Evolutionary conservation across 1,139 yeast genomes (phyloP), one percentile per base, ranked within the genome.

Genomic region (Insectozyma bohioensis): DNA sequence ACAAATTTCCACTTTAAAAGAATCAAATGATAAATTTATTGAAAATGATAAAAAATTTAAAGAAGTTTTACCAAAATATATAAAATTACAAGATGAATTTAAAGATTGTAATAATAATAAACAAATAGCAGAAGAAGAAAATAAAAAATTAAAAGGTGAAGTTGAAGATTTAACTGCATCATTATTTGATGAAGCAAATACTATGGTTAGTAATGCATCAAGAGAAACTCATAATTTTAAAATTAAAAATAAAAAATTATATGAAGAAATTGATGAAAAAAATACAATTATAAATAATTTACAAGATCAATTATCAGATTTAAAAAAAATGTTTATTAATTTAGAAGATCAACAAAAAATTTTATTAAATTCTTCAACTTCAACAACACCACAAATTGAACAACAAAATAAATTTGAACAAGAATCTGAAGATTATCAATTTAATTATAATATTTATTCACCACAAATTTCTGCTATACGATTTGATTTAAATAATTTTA

Each of bases 101-200:
- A 54, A 59, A 20, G 52, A 72, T 34, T 54, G 53, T 23, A 68
- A 73, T 34, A 55, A 49, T n/a, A 34, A 37, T 17, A 36, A 41
- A 16, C 23, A 30, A 18, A 67, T 57, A 3, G 79, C 85, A 1
- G 85, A 81, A 41, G 61, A 64, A 12, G 82, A 82, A 43, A 80
- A 76, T 30, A 63, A 67, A 31, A 71, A 74, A 41, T 57, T 86
- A 29, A 72, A 79, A 38, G 74, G 68, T 12, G 95, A 86, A 52
- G 83, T 85, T 18, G 92, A 84, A 52, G 95, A 85, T 28, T 63
- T 86, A 34, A 75, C 87, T 1, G 86, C 80, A 2, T 77, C 87
- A 2, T 59, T 85, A 26, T 85, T 85, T 53, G 81, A 77, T 47
- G 92, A 85, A 51, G 95, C 95, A 13, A 85, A 85, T 51, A 70